Evolutionary conservation across 2,329 filamentous ascomycete genomes (phyloP).

Genomic region (Stemphylium vesicarium): DNA sequence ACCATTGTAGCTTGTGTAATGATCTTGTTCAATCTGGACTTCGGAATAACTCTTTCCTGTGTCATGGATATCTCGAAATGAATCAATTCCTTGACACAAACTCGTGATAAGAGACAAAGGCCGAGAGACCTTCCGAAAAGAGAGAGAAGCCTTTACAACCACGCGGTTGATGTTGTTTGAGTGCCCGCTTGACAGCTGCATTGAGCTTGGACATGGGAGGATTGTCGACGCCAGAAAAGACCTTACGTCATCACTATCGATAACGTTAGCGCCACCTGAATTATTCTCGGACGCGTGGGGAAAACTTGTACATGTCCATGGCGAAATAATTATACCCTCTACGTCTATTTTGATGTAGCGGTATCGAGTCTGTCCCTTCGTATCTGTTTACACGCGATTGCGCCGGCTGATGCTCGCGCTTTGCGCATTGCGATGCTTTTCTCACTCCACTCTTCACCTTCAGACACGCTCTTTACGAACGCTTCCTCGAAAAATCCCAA

Average conservation of each 20-base stretch:
- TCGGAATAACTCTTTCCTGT: too few species aligned
- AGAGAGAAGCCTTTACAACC: too few species aligned
- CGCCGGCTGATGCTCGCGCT: conserved; percentile 35
- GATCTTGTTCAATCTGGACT: too few species aligned
- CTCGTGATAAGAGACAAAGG: too few species aligned
- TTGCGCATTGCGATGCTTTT: conserved; percentile 28
- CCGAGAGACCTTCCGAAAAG: too few species aligned
- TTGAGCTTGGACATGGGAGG: too few species aligned
- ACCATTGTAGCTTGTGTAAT: too few species aligned
- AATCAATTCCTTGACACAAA: too few species aligned
- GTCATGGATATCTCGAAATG: too few species aligned
- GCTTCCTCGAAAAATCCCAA: conserved; percentile 28
- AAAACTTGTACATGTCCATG: not conserved
- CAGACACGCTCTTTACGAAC: conserved; percentile 34
- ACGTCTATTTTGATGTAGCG: not conserved
- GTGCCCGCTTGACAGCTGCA: too few species aligned
- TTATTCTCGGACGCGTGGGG: not conserved
- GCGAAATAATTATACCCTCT: not conserved
- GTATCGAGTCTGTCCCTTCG: not conserved
- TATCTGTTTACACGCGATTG: not conserved
- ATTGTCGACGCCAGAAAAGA: too few species aligned
- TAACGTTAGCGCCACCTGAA: conserved; percentile 6
- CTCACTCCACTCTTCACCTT: conserved; percentile 20
- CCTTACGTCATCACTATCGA: not conserved
- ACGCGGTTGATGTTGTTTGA: too few species aligned